These are phyloP conservation scores for Entamoeba nuttalli DNA, from an alignment of 208 protist genomes.

Conservation along the genomic window DNA sequence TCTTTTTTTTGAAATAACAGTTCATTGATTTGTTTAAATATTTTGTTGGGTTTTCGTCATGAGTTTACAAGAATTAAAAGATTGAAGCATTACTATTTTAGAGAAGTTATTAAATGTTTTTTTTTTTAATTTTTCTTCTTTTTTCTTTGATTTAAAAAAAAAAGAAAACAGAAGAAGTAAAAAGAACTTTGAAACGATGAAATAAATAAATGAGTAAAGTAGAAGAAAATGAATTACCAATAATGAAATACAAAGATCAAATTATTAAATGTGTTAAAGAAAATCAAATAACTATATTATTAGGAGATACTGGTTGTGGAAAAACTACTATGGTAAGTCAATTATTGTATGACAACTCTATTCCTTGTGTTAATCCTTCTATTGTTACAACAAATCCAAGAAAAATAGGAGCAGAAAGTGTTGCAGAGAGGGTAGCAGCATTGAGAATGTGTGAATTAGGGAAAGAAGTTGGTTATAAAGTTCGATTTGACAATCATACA, in stretches of 20 bases:
- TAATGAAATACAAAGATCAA: background rate
- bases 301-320: conserved; percentile 80
- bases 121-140: no score
- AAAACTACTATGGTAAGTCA: conserved; percentile 88
- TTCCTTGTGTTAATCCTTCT: conserved; percentile 48
- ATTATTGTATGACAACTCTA: conserved; percentile 62
- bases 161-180: no score
- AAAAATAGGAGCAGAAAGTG: conserved; percentile 50
- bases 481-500: conserved; percentile 85
- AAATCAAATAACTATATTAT: conserved; percentile 71
- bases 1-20: no score
- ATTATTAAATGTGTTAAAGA: conserved; percentile 40
- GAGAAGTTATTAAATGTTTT: no score
- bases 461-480: conserved; percentile 75
- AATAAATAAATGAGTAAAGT: no score
- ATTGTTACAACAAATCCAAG: conserved; percentile 63
- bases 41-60: no score
- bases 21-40: no score
- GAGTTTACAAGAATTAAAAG: no score
- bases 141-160: no score
- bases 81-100: no score
- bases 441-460: conserved; percentile 55
- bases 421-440: conserved; percentile 51
- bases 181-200: no score
- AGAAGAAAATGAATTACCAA: background rate